Base-by-base conservation (phyloP, 495 filamentous ascomycete species). In the Aspergillus avenaceus region DNA sequence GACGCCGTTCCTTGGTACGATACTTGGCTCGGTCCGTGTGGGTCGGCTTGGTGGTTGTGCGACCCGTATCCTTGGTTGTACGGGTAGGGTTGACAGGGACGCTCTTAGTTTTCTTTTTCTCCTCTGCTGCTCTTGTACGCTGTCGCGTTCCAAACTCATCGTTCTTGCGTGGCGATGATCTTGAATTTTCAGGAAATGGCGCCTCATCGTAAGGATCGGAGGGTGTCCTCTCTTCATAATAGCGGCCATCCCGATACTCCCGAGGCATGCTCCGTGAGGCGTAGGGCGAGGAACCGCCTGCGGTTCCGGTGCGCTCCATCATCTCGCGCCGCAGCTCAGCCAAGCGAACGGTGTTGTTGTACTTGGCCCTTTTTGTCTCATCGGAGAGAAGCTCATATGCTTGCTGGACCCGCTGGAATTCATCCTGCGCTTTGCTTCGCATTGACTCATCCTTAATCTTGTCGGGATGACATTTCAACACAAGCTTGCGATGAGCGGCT, bases 341-440 rank as follows among this genome's bases (percentile, higher is more conserved):
- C 32, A 92, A 66, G 59, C 75, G 79, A 31, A 86, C 76, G 62
- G 85, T 79, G 25, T 88, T 82, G 66, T 98, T 90, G 68, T 96
- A 95, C 50, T 80, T 82, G 44, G 72, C 57, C 54, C 89, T 77
- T 51, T 81, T 80, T 3, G 70, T 73, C 23, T 91, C 86, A 63
- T 97, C 87, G 61, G 83, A 90, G 37, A 98, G 80, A 12, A 95
- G 73, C 69, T 97, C 93, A 65, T 95, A 98, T 40, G 93, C 90
- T 54, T 91, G 80, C 66, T 97, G 92, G 26, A 97, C 89, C 66
- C 84, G 85, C 67, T 97, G 90, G 65, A 97, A 98, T 70, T 95
- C 82, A 49, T 88, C 84, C 49, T 84, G 79, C 62, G 91, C 93
- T 54, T 79, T 70, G 45, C 71, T 73, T 49, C 84, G 84, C 46